These are phyloP conservation scores for Candida smagusa DNA, from an alignment of 1,139 yeast species.

Conservation along the genomic window DNA sequence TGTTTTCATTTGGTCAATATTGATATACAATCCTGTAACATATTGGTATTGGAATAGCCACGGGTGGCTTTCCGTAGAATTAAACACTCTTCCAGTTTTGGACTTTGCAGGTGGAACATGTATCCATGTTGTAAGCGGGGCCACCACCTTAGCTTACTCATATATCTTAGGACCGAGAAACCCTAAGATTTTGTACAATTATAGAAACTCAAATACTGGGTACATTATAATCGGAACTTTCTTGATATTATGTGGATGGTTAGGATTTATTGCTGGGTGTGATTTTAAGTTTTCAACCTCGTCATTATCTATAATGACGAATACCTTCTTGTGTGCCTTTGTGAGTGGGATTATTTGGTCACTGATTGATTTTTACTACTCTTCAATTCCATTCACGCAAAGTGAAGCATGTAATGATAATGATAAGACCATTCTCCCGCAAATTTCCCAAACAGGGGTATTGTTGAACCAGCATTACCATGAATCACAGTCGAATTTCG, in stretches of 20 bases:
- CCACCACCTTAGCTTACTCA: constrained; percentile 59
- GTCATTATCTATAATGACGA: constrained; percentile 34
- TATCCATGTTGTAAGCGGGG: constrained; percentile 60
- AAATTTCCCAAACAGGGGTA: constrained; percentile 19
- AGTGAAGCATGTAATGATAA: neutral
- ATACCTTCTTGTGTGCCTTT: constrained; percentile 34
- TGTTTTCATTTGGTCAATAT: constrained; percentile 50
- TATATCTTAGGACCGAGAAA: constrained; percentile 55
- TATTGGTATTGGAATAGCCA: constrained; percentile 64
- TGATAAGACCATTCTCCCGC: constrained; percentile 3
- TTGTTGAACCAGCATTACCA: constrained; percentile 18
- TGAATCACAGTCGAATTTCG: constrained; percentile 18
- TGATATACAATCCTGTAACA: constrained; percentile 62
- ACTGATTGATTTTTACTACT: constrained; percentile 37
- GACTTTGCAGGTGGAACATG: constrained; percentile 69
- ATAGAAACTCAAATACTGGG: constrained; percentile 37
- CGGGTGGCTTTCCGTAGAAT: constrained; percentile 54
- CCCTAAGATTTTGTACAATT: constrained; percentile 35
- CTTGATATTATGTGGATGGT: constrained; percentile 40
- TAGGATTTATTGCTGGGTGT: constrained; percentile 46
- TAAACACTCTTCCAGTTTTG: constrained; percentile 43
- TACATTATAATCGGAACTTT: constrained; percentile 53
- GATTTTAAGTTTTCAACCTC: constrained; percentile 36
- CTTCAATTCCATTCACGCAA: constrained; percentile 30
- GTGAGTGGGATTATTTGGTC: constrained; percentile 39